Evolutionary conservation across 2,329 filamentous ascomycete genomes (phyloP).

Genomic region (Botrytis tulipae): DNA sequence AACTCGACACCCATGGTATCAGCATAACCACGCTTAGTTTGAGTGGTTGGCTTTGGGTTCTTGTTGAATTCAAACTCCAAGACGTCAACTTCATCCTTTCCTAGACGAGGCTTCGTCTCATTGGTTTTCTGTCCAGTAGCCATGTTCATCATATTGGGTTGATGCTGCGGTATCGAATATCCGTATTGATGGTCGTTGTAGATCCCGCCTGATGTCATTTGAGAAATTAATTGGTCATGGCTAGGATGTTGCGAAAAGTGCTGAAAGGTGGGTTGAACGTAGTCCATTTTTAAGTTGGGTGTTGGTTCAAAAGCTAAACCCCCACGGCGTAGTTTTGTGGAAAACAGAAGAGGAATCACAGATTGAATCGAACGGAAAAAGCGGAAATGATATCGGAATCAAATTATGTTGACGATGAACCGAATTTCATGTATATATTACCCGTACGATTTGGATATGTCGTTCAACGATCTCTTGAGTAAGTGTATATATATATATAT

Average conservation of each 20-base stretch:
- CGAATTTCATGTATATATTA: not conserved
- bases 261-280: conserved; percentile 29
- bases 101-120: conserved; percentile 43
- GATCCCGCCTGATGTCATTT: conserved; percentile 23
- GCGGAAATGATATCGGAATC: not conserved
- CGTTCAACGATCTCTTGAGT: conserved; percentile 11
- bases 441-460: not conserved
- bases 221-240: conserved; percentile 25
- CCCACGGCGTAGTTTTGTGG: not conserved
- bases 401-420: not conserved
- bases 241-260: conserved; percentile 26
- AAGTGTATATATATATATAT: not conserved
- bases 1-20: conserved; percentile 62
- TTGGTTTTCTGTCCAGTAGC: conserved; percentile 31
- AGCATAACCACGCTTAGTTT: conserved; percentile 58
- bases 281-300: conserved; percentile 30
- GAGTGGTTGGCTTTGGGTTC: conserved; percentile 64
- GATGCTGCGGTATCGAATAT: conserved; percentile 28
- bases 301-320: not conserved
- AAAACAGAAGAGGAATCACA: not conserved
- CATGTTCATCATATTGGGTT: conserved; percentile 39
- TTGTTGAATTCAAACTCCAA: conserved; percentile 61
- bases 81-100: conserved; percentile 58
- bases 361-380: not conserved
- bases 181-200: conserved; percentile 27